These are phyloP conservation scores for Apiospora kogelbergensis DNA, from an alignment of 2,329 filamentous ascomycete genomes.

Conservation along the genomic window DNA sequence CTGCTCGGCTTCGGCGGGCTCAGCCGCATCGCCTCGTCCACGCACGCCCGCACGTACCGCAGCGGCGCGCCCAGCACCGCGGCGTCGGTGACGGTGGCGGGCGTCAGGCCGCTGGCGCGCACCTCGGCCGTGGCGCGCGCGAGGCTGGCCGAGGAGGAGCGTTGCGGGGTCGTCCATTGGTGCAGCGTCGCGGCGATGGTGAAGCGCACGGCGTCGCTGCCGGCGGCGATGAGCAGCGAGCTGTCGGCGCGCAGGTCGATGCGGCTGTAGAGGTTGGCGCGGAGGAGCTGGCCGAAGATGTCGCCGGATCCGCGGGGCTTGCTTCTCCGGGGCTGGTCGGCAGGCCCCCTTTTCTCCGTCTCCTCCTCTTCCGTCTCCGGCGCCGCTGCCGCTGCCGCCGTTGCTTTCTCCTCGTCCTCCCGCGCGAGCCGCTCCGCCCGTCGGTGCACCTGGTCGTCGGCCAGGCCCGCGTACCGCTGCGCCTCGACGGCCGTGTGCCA, in stretches of 20 bases:
- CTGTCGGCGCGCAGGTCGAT: conserved; percentile 12
- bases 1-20: conserved; percentile 8
- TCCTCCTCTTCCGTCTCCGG: background rate
- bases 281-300: conserved; percentile 9
- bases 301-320: background rate
- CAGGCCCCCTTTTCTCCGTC: too few species aligned
- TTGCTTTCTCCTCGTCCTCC: background rate
- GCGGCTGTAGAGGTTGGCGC: conserved; percentile 10
- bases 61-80: background rate
- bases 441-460: conserved; percentile 4
- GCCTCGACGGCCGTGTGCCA: background rate
- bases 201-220: conserved; percentile 10
- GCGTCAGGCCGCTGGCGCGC: background rate
- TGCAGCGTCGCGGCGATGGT: conserved; percentile 1
- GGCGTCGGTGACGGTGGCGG: background rate
- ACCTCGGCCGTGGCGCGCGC: background rate
- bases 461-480: conserved; percentile 9
- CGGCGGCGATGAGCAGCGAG: conserved; percentile 11
- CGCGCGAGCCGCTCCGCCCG: background rate
- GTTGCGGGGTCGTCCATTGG: background rate
- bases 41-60: conserved; percentile 11
- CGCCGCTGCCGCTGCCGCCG: background rate
- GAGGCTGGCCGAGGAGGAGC: background rate
- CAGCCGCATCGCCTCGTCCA: conserved; percentile 14
- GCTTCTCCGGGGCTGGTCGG: background rate